Conservation (phyloP, 2,329 filamentous ascomycete species). For the Graphium sp. region DNA sequence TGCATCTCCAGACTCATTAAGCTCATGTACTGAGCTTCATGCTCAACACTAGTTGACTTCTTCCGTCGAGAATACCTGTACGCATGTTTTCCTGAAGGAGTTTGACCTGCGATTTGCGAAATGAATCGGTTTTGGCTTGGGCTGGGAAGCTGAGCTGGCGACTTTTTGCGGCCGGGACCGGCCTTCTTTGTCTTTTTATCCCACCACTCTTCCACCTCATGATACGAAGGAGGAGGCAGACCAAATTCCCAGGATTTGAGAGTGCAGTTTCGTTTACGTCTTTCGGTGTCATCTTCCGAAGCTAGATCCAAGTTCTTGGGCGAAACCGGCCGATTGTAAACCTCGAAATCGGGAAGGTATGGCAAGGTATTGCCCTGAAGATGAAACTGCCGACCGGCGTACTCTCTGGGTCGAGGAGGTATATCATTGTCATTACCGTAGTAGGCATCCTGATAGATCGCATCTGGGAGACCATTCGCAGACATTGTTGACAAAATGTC, state of each 20-base stretch:
- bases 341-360: slow-evolving; percentile 56
- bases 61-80: slow-evolving; percentile 75
- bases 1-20: slow-evolving; percentile 90
- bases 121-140: slow-evolving; percentile 21
- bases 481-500: slow-evolving; percentile 8
- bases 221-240: slow-evolving; percentile 48
- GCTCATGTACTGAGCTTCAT: slow-evolving; percentile 88
- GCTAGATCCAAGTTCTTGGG: background rate
- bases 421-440: slow-evolving; percentile 78
- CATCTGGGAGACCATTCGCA: slow-evolving; percentile 30
- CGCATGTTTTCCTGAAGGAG: slow-evolving; percentile 63
- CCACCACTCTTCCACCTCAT: slow-evolving; percentile 58
- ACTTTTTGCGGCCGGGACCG: slow-evolving; percentile 1
- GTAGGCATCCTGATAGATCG: slow-evolving; percentile 71
- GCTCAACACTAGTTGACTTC: slow-evolving; percentile 58
- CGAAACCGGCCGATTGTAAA: slow-evolving; percentile 7
- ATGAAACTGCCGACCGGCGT: slow-evolving; percentile 74
- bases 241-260: slow-evolving; percentile 64
- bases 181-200: slow-evolving; percentile 15
- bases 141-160: background rate
- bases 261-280: slow-evolving; percentile 7
- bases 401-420: slow-evolving; percentile 59
- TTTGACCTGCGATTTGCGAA: slow-evolving; percentile 81
- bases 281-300: slow-evolving; percentile 1
- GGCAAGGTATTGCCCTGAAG: slow-evolving; percentile 60